A percentile compares a stretch with the other conserved stretches of the same genome.
Evolutionary conservation across 768 basidiomycete genomes (phyloP).

Genomic region (Mycena floridula): DNA sequence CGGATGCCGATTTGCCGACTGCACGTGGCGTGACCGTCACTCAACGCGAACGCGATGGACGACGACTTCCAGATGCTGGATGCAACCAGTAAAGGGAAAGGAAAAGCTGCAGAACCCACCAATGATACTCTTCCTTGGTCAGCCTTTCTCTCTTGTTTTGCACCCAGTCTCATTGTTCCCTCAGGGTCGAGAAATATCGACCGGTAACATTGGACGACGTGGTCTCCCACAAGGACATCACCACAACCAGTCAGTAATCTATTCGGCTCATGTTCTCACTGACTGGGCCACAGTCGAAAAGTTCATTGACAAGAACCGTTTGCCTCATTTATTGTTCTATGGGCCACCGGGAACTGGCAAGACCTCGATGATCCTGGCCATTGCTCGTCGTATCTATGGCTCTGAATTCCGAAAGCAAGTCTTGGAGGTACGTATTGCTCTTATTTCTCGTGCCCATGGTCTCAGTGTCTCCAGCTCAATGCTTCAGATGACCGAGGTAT

Average conservation of each 20-base stretch:
- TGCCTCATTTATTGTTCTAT: conserved; percentile 95
- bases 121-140: conserved; percentile 84
- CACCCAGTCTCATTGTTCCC: conserved; percentile 3
- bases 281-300: conserved; percentile 73
- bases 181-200: conserved; percentile 97
- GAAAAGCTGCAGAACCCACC: conserved; percentile 44
- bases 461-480: conserved; percentile 60
- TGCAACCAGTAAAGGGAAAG: conserved; percentile 61
- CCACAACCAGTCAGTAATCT: conserved; percentile 70
- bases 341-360: conserved; percentile 99
- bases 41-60: conserved; percentile 38
- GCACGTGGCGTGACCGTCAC: background rate
- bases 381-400: conserved; percentile 93
- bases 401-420: conserved; percentile 83
- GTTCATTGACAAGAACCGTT: conserved; percentile 90
- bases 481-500: conserved; percentile 98
- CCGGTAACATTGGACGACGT: conserved; percentile 90
- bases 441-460: conserved; percentile 2
- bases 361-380: conserved; percentile 94
- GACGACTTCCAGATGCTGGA: conserved; percentile 51
- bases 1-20: background rate
- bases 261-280: conserved; percentile 5
- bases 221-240: conserved; percentile 96
- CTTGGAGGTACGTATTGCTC: conserved; percentile 60
- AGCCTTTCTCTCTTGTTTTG: conserved; percentile 14